These are phyloP conservation scores for Stropharia rugosoannulata DNA, from an alignment of 768 basidiomycete genomes.

Conservation along the genomic window DNA sequence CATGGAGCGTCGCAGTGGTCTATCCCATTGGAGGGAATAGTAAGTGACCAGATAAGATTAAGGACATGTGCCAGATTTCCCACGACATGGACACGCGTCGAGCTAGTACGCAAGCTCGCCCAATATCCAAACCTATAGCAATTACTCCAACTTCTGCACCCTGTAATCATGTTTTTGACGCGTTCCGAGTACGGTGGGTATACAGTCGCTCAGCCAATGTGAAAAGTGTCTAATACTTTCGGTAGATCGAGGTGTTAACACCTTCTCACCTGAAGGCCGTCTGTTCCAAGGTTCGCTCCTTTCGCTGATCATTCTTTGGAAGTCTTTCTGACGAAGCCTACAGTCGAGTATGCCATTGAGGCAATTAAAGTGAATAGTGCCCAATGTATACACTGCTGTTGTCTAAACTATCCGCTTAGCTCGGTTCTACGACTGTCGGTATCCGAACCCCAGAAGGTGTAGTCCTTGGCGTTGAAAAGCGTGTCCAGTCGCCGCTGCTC, in stretches of 20 bases:
- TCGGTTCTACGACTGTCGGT: slow-evolving; percentile 97
- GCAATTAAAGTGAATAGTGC: slow-evolving; percentile 82
- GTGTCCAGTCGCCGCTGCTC: slow-evolving; percentile 93
- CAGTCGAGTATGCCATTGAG: slow-evolving; percentile 99
- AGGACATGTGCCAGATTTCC: slow-evolving; percentile 29
- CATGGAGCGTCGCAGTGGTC: too few species aligned
- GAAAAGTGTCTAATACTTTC: background rate
- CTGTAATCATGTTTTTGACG: slow-evolving; percentile 78
- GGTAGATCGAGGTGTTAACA: slow-evolving; percentile 95
- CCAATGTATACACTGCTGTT: background rate
- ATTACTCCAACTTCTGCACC: slow-evolving; percentile 21
- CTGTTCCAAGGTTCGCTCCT: slow-evolving; percentile 85
- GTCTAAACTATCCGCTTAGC: slow-evolving; percentile 43
- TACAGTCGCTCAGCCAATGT: background rate
- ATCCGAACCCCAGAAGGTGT: slow-evolving; percentile 89
- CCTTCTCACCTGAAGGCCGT: slow-evolving; percentile 98
- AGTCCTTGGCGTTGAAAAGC: slow-evolving; percentile 96
- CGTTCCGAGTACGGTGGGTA: slow-evolving; percentile 88
- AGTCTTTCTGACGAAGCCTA: slow-evolving; percentile 15
- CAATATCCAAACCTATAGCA: slow-evolving; percentile 15
- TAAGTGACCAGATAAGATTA: slow-evolving; percentile 28
- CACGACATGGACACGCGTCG: slow-evolving; percentile 51
- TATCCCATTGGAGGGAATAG: background rate
- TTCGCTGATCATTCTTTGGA: background rate
- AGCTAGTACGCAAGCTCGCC: slow-evolving; percentile 30